Conservation (phyloP, 805 yeast species). For the Babjeviella inositovora region DNA sequence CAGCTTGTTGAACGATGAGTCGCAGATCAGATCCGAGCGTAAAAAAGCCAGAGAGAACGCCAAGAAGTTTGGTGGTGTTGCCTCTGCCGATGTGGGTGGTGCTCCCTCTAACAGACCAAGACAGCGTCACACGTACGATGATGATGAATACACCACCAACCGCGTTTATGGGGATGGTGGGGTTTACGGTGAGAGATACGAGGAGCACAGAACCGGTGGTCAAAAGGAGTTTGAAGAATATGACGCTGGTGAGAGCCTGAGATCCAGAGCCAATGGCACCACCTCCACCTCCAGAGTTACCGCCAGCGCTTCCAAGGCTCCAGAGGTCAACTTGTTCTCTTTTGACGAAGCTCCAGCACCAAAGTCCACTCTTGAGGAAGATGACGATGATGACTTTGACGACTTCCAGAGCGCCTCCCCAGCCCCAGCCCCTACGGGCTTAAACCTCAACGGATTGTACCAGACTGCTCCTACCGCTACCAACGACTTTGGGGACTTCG, state of each 20-base stretch:
- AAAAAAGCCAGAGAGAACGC: slow-evolving; percentile 81
- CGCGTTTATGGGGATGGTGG: slow-evolving; percentile 63
- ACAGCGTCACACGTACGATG: too few species aligned
- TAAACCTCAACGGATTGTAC: slow-evolving; percentile 12
- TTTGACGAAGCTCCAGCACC: slow-evolving; percentile 16
- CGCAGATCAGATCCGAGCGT: slow-evolving; percentile 64
- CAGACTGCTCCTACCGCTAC: slow-evolving; percentile 6
- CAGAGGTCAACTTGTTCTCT: slow-evolving; percentile 31
- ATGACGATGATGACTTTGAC: slow-evolving; percentile 63
- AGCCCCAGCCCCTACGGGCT: slow-evolving; percentile 3
- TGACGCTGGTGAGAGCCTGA: too few species aligned
- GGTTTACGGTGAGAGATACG: slow-evolving; percentile 50
- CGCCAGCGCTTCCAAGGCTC: slow-evolving; percentile 13
- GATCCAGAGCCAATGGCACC: slow-evolving; percentile 5
- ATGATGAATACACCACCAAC: slow-evolving; percentile 24
- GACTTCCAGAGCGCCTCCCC: slow-evolving; percentile 65
- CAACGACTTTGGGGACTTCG: slow-evolving; percentile 2
- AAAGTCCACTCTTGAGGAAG: slow-evolving; percentile 16
- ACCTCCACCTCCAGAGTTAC: slow-evolving; percentile 13
- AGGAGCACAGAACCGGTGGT: slow-evolving; percentile 32
- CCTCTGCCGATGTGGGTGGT: slow-evolving; percentile 20
- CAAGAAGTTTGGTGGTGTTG: slow-evolving; percentile 70
- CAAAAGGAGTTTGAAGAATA: slow-evolving; percentile 43
- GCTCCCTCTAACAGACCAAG: slow-evolving; percentile 11
- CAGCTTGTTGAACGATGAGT: slow-evolving; percentile 61